Conservation (phyloP, 108 stramenopile species). For the Cyclotella baltica region DNA sequence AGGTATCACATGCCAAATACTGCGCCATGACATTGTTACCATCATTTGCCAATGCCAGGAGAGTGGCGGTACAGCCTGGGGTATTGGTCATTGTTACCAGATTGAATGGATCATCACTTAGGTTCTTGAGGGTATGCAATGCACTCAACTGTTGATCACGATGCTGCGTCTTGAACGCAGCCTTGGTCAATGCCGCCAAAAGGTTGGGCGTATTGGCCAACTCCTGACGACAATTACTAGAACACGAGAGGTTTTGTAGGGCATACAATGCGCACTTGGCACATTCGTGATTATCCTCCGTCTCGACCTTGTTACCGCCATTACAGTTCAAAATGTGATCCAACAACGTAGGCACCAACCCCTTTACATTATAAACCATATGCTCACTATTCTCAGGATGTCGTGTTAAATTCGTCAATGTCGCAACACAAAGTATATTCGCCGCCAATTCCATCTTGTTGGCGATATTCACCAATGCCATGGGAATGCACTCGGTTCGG, state of each 20-base stretch:
- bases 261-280: slow-evolving; percentile 51
- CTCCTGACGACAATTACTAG: slow-evolving; percentile 44
- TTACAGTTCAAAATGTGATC: slow-evolving; percentile 6
- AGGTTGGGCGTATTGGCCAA: slow-evolving; percentile 41
- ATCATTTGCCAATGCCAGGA: slow-evolving; percentile 49
- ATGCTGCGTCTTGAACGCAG: slow-evolving; percentile 35
- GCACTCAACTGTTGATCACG: slow-evolving; percentile 50
- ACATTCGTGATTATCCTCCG: slow-evolving; percentile 29
- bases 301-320: background rate
- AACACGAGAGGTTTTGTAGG: slow-evolving; percentile 51
- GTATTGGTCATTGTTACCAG: slow-evolving; percentile 53
- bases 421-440: slow-evolving; percentile 52
- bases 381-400: slow-evolving; percentile 47
- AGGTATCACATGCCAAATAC: slow-evolving; percentile 55
- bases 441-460: slow-evolving; percentile 47
- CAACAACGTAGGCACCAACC: slow-evolving; percentile 30
- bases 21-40: slow-evolving; percentile 42
- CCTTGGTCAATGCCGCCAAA: slow-evolving; percentile 32
- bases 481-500: slow-evolving; percentile 32
- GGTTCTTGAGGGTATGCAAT: slow-evolving; percentile 47
- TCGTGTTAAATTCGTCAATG: slow-evolving; percentile 50
- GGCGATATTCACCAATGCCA: slow-evolving; percentile 37
- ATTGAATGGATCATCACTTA: slow-evolving; percentile 54
- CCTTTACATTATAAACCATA: slow-evolving; percentile 35
- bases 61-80: slow-evolving; percentile 48